Evolutionary conservation across 371 early-diverging fungal species (phyloP).

Genomic region (Choanephora cucurbitarum): DNA sequence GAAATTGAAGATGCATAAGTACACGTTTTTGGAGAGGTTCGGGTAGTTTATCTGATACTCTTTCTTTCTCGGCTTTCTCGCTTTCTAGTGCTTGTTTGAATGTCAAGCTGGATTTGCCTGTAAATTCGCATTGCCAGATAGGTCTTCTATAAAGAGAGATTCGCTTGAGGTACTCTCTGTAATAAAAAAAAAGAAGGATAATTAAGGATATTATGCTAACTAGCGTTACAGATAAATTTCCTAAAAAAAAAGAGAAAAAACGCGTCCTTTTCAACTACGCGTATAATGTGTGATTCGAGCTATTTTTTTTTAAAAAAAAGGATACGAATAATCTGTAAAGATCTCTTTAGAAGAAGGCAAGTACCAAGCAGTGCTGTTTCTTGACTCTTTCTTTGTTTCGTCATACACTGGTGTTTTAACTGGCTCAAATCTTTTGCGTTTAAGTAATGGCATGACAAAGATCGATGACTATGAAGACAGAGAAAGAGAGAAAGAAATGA

Average conservation of each 20-base stretch:
- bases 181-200: conserved; percentile 1
- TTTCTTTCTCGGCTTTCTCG: conserved; percentile 64
- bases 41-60: conserved; percentile 65
- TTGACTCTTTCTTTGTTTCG: conserved; percentile 40
- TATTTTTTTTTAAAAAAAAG: conserved; percentile 15
- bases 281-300: too few species aligned
- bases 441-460: conserved; percentile 58
- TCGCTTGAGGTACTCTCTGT: conserved; percentile 76
- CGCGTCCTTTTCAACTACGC: conserved; percentile 4
- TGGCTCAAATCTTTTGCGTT: conserved; percentile 51
- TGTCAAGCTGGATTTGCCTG: conserved; percentile 75
- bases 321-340: conserved; percentile 81
- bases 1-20: conserved; percentile 68
- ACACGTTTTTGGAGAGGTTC: conserved; percentile 65
- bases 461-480: too few species aligned
- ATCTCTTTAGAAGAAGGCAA: conserved; percentile 82
- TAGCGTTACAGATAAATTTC: too few species aligned
- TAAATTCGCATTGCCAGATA: conserved; percentile 79
- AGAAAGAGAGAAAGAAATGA: not conserved
- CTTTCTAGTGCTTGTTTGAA: conserved; percentile 78
- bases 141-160: conserved; percentile 66
- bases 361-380: conserved; percentile 69
- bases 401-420: conserved; percentile 49
- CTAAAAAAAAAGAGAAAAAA: not conserved
- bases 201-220: conserved; percentile 10